A percentile compares a stretch with the other conserved stretches of the same genome.
Conservation (phyloP, 495 filamentous ascomycete species). For the Melanomma pulvis-pyrius region DNA sequence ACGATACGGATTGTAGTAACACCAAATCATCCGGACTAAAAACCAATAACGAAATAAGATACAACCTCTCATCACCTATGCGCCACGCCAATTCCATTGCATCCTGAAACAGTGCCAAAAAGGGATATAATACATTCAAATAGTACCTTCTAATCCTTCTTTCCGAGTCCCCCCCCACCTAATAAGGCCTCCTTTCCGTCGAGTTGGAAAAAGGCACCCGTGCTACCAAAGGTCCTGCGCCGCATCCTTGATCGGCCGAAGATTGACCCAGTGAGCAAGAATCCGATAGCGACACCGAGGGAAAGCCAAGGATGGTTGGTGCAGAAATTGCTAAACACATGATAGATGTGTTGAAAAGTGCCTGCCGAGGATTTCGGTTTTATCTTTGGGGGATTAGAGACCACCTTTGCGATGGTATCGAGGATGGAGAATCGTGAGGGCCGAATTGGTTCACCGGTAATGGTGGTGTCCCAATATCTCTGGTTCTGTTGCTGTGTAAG, state of each 20-base stretch:
- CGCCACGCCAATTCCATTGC: conserved; percentile 1
- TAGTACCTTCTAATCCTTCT: conserved; percentile 64
- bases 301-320: conserved; percentile 73
- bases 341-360: conserved; percentile 74
- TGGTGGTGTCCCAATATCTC: conserved; percentile 91
- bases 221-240: conserved; percentile 45
- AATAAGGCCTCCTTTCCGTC: conserved; percentile 77
- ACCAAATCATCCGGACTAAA: too few relatives aligned
- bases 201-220: conserved; percentile 72
- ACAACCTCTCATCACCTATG: background rate
- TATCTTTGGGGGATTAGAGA: conserved; percentile 73
- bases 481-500: conserved; percentile 62
- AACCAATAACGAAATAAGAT: background rate
- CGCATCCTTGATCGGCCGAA: conserved; percentile 50
- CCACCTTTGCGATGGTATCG: conserved; percentile 83
- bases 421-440: conserved; percentile 92
- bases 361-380: conserved; percentile 84
- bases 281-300: conserved; percentile 61
- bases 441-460: conserved; percentile 82
- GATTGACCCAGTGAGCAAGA: conserved; percentile 53
- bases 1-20: too few relatives aligned
- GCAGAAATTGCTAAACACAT: conserved; percentile 69
- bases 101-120: conserved; percentile 8
- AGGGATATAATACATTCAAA: conserved; percentile 21
- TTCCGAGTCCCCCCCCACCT: conserved; percentile 64